Base-by-base conservation (phyloP, 768 basidiomycete genomes). In the Rhodotorula diobovata region DNA sequence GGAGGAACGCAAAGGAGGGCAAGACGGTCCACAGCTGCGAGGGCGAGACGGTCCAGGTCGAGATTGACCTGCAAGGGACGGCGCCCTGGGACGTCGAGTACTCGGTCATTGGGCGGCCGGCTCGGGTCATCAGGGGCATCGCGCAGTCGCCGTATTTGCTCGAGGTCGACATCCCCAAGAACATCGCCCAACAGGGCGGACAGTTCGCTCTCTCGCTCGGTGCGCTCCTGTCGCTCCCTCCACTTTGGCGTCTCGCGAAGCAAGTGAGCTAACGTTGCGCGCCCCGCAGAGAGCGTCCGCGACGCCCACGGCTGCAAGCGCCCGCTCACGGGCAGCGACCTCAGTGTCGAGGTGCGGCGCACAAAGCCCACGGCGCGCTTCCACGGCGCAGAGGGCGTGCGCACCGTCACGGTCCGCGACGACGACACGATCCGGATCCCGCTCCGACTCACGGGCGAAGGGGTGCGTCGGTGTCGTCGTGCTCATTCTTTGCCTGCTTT, bases 301-400 rank as follows among this genome's bases (percentile, higher is more conserved):
- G 96, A 98, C 81, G 86, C 86, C 9, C 91, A 91, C 77, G 89
- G 89, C 39, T 97, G 96, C 81, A 89, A 87, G 77, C 85, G 90
- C 35, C 78, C 87, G 15, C 81, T 97, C 25, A 85, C 87, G 15
- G 87, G 88, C 0, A 87, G 88, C n/a, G 90, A 89, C 6, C 81
- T 95, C 45, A 85, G 86, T 14, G 91, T 95, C 61, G 91, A 90
- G 76, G 93, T 99, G 32, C 86, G 88, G 73, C 83, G 90, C 72
- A 84, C 89, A 25, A 87, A 94, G 90, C 92, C 95, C 16, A 93
- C 91, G 1, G 93, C 84, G 32, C 87, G 87, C 79, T 95, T 96
- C 80, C 61, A 68, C 43, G 70, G 71, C 34, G 48, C 56, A 0
- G 82, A 83, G 20, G 82, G 83, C 62, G 83, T 84, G 70, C 85